Evolutionary conservation across 2,329 filamentous ascomycete species (phyloP).

Genomic region (Arthrobotrys sinensis): DNA sequence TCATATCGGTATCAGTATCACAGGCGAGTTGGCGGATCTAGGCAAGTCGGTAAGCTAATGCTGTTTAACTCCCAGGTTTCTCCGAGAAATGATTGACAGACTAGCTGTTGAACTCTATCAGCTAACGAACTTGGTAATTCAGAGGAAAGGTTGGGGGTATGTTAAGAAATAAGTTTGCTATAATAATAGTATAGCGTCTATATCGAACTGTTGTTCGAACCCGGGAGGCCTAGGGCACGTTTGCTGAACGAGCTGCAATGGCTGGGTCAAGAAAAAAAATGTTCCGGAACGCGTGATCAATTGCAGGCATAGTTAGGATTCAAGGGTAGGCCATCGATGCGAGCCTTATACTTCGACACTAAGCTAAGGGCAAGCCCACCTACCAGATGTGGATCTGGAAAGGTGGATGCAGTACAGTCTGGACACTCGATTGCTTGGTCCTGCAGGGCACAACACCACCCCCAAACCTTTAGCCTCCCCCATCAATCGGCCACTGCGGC

Average conservation of each 20-base stretch:
- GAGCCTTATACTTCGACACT: slow-evolving; percentile 41
- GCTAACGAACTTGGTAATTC: slow-evolving; percentile 38
- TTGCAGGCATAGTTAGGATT: slow-evolving; percentile 55
- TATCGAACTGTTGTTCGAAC: slow-evolving; percentile 23
- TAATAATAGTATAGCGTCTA: slow-evolving; percentile 12
- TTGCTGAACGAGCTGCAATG: slow-evolving; percentile 36
- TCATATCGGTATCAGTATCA: slow-evolving; percentile 41
- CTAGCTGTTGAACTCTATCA: slow-evolving; percentile 33
- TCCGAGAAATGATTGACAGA: slow-evolving; percentile 19
- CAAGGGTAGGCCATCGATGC: slow-evolving; percentile 60
- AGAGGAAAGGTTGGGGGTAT: slow-evolving; percentile 26
- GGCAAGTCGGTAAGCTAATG: slow-evolving; percentile 50
- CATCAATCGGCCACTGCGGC: slow-evolving; percentile 19
- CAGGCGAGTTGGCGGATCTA: slow-evolving; percentile 35
- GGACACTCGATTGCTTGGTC: slow-evolving; percentile 46
- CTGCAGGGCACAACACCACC: slow-evolving; percentile 56
- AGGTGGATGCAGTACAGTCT: slow-evolving; percentile 33
- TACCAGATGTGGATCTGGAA: slow-evolving; percentile 54
- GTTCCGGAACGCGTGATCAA: slow-evolving; percentile 61
- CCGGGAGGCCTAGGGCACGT: slow-evolving; percentile 27
- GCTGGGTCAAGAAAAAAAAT: slow-evolving; percentile 35
- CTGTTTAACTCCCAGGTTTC: slow-evolving; percentile 37
- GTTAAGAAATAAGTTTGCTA: slow-evolving; percentile 11
- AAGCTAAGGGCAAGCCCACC: slow-evolving; percentile 47
- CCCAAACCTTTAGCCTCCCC: background rate